phyloP scores from a whole-genome alignment of 495 filamentous ascomycete species.

The Xylaria curta region DNA sequence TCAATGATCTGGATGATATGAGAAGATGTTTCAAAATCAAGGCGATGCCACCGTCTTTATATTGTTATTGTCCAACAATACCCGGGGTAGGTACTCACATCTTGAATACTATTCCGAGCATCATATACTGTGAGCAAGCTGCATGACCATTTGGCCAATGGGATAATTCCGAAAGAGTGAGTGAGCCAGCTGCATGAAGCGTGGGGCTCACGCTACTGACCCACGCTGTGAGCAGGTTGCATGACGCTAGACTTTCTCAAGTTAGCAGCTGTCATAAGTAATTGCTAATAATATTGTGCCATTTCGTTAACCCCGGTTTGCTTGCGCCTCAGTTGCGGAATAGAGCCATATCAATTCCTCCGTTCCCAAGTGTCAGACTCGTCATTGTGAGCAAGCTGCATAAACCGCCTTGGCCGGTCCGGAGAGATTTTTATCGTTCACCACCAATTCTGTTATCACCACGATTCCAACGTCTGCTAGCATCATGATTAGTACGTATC shows the following conservation, averaged over 20 bases:
- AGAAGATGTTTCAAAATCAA: constrained; percentile 8
- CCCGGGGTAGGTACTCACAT: constrained; percentile 27
- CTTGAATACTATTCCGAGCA: constrained; percentile 33
- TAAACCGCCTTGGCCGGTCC: constrained; percentile 33
- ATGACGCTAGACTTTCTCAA: constrained; percentile 39
- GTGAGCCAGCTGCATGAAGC: constrained; percentile 45
- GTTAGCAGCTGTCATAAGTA: background rate
- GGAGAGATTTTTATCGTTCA: constrained; percentile 30
- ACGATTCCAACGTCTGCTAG: constrained; percentile 33
- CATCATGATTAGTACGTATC: constrained; percentile 44
- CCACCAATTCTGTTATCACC: constrained; percentile 28
- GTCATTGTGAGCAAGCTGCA: constrained; percentile 47
- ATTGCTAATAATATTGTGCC: background rate
- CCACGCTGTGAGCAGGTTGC: constrained; percentile 47
- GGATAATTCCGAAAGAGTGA: constrained; percentile 35
- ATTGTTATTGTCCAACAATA: constrained; percentile 29
- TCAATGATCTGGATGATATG: constrained; percentile 8
- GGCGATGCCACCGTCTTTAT: constrained; percentile 38
- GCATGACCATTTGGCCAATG: constrained; percentile 34
- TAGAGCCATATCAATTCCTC: constrained; percentile 34
- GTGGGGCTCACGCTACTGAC: constrained; percentile 9
- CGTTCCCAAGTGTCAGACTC: constrained; percentile 34
- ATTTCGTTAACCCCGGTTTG: no score
- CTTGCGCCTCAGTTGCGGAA: constrained; percentile 4
- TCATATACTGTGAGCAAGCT: constrained; percentile 39